A percentile compares a stretch with the other conserved stretches of the same genome.
Evolutionary conservation across 306 rosid genomes (phyloP).

Genomic region (Inga laurina): DNA sequence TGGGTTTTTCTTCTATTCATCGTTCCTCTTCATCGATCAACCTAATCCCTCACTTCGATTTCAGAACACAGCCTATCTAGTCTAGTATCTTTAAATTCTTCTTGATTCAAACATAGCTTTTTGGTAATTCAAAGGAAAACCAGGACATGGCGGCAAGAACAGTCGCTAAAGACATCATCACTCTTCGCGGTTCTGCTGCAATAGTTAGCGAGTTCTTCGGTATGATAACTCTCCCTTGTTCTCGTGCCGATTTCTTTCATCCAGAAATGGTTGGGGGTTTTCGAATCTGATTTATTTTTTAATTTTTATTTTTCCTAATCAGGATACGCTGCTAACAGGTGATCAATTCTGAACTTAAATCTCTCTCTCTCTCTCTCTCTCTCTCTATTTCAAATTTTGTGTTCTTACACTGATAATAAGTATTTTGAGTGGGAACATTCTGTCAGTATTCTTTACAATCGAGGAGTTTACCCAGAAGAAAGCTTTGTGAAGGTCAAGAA

Average conservation of each 20-base stretch:
- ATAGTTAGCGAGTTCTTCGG: conserved; percentile 98
- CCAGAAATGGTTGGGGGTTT: conserved; percentile 1
- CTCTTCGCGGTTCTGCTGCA: conserved; percentile 95
- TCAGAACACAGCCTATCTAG: background rate
- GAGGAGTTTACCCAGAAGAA: conserved; percentile 94
- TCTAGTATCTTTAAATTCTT: background rate
- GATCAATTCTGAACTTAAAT: background rate
- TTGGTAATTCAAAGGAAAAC: background rate
- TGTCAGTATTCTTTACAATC: conserved; percentile 65
- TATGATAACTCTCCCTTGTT: conserved; percentile 18
- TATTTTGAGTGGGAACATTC: conserved; percentile 13
- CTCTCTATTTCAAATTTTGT: background rate
- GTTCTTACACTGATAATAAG: background rate
- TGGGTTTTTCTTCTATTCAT: background rate
- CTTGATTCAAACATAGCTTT: background rate
- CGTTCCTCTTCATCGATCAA: background rate
- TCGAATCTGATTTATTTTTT: background rate
- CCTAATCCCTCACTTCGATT: background rate
- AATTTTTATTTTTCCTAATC: conserved; percentile 29
- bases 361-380: background rate
- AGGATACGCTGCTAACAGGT: conserved; percentile 99
- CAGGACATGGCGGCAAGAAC: conserved; percentile 1
- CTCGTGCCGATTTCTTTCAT: background rate
- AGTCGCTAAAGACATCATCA: conserved; percentile 82
- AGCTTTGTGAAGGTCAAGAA: conserved; percentile 91